Conservation (phyloP, 176 grass and related monocot genomes). For the Phoenix roebelenii region DNA sequence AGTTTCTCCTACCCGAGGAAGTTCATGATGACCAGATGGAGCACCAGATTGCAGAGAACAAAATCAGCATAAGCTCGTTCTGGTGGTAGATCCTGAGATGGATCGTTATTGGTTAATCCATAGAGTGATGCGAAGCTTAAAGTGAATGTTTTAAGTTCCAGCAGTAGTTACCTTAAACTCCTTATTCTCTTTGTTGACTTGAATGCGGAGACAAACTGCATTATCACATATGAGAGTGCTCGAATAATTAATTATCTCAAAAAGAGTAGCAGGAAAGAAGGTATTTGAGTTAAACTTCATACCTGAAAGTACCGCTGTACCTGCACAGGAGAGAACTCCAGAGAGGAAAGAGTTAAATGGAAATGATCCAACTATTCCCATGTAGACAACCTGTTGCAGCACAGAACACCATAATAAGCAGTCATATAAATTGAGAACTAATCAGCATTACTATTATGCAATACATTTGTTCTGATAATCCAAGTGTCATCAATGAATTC, state of each 20-base stretch:
- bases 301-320: slow-evolving; percentile 89
- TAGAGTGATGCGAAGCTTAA: background rate
- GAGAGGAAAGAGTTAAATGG: slow-evolving; percentile 90
- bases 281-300: background rate
- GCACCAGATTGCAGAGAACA: slow-evolving; percentile 75
- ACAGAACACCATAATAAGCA: background rate
- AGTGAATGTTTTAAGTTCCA: background rate
- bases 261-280: too few relatives aligned
- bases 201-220: slow-evolving; percentile 92
- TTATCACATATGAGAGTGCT: too few relatives aligned
- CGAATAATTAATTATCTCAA: too few relatives aligned
- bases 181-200: slow-evolving; percentile 98
- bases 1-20: slow-evolving; percentile 53
- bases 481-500: too few relatives aligned
- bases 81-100: slow-evolving; percentile 60
- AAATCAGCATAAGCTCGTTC: slow-evolving; percentile 86
- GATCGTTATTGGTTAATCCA: background rate
- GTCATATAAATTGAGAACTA: too few relatives aligned
- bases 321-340: slow-evolving; percentile 69
- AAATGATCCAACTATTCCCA: slow-evolving; percentile 88
- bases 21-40: slow-evolving; percentile 91
- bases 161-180: slow-evolving; percentile 65
- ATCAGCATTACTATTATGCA: too few relatives aligned
- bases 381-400: slow-evolving; percentile 48
- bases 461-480: too few relatives aligned